Conservation (phyloP, 75 land plant genomes). For the Larix kaempferi region DNA sequence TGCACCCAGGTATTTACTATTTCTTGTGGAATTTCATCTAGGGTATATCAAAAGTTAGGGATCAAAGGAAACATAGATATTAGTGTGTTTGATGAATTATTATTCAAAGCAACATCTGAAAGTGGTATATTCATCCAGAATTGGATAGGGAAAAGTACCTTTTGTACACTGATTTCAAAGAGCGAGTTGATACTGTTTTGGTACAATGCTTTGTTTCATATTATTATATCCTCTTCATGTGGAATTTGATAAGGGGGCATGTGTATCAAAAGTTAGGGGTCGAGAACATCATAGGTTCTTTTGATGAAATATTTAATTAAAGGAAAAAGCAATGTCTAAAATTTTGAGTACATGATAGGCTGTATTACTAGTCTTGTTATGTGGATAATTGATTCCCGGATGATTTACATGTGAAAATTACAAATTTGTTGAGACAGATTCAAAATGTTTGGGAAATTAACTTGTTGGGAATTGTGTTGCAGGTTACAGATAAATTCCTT, state of each 20-base stretch:
- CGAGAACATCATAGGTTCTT: no score
- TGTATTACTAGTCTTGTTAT: neutral
- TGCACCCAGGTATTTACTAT: slow-evolving; percentile 65
- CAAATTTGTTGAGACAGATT: neutral
- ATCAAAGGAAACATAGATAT: neutral
- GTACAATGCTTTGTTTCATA: no score
- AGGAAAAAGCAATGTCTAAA: no score
- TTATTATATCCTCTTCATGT: no score
- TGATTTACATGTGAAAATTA: neutral
- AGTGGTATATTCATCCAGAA: neutral
- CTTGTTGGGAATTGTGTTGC: slow-evolving; percentile 18
- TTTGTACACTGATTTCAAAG: no score
- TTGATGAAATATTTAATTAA: no score
- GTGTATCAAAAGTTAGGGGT: no score
- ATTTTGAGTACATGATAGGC: neutral
- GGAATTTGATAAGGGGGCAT: no score
- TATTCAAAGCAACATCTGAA: neutral
- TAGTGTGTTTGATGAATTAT: no score
- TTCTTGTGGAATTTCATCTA: neutral
- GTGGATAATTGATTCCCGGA: neutral
- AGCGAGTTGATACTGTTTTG: no score
- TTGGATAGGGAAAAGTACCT: neutral
- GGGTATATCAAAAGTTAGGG: neutral
- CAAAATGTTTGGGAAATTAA: neutral
- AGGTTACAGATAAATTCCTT: slow-evolving; percentile 57